Evolutionary conservation across 768 basidiomycete genomes (phyloP).

Genomic region (Leccinum truebloodii): DNA sequence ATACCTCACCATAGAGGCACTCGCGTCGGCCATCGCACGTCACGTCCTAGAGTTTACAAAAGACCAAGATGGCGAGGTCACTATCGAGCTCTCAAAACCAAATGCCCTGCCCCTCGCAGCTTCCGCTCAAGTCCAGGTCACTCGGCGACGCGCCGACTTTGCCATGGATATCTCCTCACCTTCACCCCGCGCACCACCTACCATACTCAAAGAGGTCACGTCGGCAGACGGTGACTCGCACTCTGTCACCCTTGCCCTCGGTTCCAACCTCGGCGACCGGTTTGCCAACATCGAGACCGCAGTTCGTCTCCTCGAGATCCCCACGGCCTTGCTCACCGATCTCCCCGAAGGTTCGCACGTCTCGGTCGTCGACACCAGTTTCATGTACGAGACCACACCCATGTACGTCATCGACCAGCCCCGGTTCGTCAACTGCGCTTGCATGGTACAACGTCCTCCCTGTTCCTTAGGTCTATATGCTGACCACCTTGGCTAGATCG

Average conservation of each 20-base stretch:
- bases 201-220: neutral
- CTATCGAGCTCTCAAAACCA: constrained; percentile 69
- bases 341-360: constrained; percentile 30
- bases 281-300: constrained; percentile 82
- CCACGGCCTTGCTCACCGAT: constrained; percentile 31
- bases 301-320: constrained; percentile 65
- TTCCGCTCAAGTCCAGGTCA: constrained; percentile 64
- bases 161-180: constrained; percentile 11
- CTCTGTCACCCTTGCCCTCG: constrained; percentile 72
- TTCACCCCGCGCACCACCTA: neutral
- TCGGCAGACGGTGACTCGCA: constrained; percentile 16
- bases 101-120: constrained; percentile 66
- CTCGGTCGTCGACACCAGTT: constrained; percentile 72
- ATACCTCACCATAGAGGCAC: constrained; percentile 68
- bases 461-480: neutral
- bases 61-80: constrained; percentile 34
- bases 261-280: constrained; percentile 89
- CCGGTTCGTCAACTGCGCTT: constrained; percentile 87
- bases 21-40: constrained; percentile 57
- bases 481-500: constrained; percentile 46
- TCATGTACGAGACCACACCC: constrained; percentile 89
- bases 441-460: constrained; percentile 52
- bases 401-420: constrained; percentile 97
- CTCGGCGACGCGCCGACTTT: constrained; percentile 45
- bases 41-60: constrained; percentile 40